Conservation (phyloP, 2,329 filamentous ascomycete species). For the Nemania serpens region DNA sequence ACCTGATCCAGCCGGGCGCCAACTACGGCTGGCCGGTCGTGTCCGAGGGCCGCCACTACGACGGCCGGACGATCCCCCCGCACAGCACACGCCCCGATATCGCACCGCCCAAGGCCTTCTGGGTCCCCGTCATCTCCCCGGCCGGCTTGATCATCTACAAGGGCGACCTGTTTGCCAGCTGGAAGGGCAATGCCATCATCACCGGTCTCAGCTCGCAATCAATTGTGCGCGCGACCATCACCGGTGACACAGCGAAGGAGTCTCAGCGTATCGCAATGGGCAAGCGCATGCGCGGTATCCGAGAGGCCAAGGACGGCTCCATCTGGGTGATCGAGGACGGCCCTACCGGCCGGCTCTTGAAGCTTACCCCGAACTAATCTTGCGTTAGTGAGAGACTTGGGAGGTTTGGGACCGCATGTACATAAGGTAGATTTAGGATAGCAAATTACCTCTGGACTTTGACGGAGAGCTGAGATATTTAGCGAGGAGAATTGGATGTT, state of each 20-base stretch:
- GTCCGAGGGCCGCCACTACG: conserved; percentile 23
- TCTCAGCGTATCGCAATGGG: conserved; percentile 26
- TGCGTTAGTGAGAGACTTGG: conserved; percentile 13
- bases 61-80: conserved; percentile 20
- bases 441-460: conserved; percentile 8
- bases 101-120: conserved; percentile 20
- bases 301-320: conserved; percentile 23
- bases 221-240: conserved; percentile 23
- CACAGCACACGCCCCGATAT: conserved; percentile 22
- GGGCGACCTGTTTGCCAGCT: conserved; percentile 19
- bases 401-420: conserved; percentile 16
- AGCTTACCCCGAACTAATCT: conserved; percentile 23
- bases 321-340: conserved; percentile 27
- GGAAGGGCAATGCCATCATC: conserved; percentile 24
- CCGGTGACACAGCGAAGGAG: conserved; percentile 23
- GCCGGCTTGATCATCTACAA: conserved; percentile 25
- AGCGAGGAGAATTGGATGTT: conserved; percentile 1
- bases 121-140: conserved; percentile 26
- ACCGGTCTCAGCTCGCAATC: conserved; percentile 11
- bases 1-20: conserved; percentile 19
- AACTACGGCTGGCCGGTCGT: conserved; percentile 24
- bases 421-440: conserved; percentile 17
- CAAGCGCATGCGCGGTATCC: conserved; percentile 24
- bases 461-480: conserved; percentile 4
- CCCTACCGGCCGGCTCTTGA: conserved; percentile 19